These are phyloP conservation scores for Rhizopus stolonifer DNA, from an alignment of 371 early-diverging fungal genomes.

Conservation along the genomic window DNA sequence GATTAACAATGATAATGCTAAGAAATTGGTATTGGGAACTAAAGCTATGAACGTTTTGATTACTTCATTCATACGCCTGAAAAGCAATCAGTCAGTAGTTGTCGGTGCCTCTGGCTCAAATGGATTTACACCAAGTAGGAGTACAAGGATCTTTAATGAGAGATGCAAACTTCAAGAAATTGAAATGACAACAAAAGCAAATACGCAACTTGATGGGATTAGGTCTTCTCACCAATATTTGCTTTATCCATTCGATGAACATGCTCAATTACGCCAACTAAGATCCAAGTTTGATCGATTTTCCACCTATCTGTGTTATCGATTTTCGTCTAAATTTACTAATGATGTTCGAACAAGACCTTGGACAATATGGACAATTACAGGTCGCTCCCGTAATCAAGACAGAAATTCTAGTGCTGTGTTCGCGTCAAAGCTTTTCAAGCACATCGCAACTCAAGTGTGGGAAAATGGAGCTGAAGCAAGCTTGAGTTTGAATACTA, in stretches of 20 bases:
- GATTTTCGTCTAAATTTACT: conserved; percentile 11
- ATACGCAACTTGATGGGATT: conserved; percentile 3
- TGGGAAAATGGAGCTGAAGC: conserved; percentile 13
- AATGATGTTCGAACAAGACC: conserved; percentile 14
- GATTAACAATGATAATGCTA: conserved; percentile 7
- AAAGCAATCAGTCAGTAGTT: conserved; percentile 12
- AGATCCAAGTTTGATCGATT: conserved; percentile 13
- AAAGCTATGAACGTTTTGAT: conserved; percentile 26
- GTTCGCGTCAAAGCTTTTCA: conserved; percentile 8
- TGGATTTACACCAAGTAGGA: conserved; percentile 21
- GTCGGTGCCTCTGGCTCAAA: conserved; percentile 25
- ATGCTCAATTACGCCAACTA: conserved; percentile 12
- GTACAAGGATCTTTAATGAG: conserved; percentile 11
- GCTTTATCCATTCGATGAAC: conserved; percentile 22
- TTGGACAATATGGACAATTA: conserved; percentile 13
- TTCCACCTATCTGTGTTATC: conserved; percentile 14
- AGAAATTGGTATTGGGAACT: conserved; percentile 26
- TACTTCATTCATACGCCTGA: conserved; percentile 15
- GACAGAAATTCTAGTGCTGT: conserved; percentile 7
- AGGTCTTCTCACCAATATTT: conserved; percentile 11
- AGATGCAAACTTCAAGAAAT: conserved; percentile 11
- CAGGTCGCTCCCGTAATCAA: conserved; percentile 9
- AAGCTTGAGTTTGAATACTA: conserved; percentile 8
- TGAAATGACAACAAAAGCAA: conserved; percentile 8
- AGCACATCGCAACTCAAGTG: conserved; percentile 15